These are phyloP conservation scores for Diaporthe citrichinensis DNA, from an alignment of 2,329 filamentous ascomycete species.

Conservation along the genomic window DNA sequence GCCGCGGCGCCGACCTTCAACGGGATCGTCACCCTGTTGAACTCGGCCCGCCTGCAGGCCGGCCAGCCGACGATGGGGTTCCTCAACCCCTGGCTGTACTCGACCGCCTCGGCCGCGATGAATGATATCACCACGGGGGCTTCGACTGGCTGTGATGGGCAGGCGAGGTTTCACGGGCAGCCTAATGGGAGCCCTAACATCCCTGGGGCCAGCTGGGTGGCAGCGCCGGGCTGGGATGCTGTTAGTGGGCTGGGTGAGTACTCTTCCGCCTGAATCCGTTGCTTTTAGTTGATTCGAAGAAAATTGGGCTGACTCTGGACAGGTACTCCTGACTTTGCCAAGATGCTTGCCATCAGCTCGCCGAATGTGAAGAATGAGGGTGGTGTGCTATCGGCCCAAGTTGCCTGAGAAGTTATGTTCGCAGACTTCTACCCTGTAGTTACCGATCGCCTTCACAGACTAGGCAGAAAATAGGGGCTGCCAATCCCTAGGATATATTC, in stretches of 20 bases:
- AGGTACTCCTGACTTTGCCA: conserved; percentile 5
- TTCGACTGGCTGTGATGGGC: conserved; percentile 42
- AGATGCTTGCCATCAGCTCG: conserved; percentile 21
- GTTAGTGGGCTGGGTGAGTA: conserved; percentile 40
- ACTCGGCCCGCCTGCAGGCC: conserved; percentile 64
- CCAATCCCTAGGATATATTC: no score
- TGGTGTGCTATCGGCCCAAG: background rate
- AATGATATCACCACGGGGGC: conserved; percentile 53
- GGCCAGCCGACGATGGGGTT: conserved; percentile 61
- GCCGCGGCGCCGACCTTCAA: conserved; percentile 69
- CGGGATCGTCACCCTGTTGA: conserved; percentile 68
- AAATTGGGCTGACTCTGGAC: background rate
- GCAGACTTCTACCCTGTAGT: background rate
- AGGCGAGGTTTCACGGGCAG: conserved; percentile 24
- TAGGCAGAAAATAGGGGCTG: no score
- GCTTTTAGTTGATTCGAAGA: background rate
- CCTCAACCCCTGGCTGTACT: conserved; percentile 64
- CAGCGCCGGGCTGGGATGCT: conserved; percentile 42
- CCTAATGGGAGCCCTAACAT: conserved; percentile 33
- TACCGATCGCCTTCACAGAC: background rate
- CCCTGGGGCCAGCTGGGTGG: conserved; percentile 39
- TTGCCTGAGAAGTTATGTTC: background rate
- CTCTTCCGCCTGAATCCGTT: rapidly evolving
- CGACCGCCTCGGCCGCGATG: conserved; percentile 44
- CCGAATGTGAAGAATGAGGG: conserved; percentile 21